Conservation (phyloP, 2,329 filamentous ascomycete genomes). For the Ascosphaera apis region DNA sequence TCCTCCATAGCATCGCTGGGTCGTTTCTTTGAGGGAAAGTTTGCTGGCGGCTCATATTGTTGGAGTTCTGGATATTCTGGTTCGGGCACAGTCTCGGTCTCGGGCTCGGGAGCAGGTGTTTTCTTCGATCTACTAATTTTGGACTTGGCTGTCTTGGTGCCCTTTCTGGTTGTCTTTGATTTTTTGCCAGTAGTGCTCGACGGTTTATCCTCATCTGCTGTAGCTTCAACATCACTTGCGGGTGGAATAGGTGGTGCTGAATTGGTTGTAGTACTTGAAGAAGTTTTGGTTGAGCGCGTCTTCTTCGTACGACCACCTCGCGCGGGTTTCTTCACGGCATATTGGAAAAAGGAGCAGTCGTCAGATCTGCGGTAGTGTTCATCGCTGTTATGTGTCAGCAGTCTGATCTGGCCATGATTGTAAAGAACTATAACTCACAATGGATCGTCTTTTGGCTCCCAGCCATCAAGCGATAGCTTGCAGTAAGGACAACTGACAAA, state of each 20-base stretch:
- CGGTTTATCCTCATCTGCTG: slow-evolving; percentile 35
- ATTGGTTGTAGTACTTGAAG: slow-evolving; percentile 23
- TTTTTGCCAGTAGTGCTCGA: slow-evolving; percentile 24
- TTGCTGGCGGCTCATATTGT: slow-evolving; percentile 14
- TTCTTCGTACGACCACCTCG: slow-evolving; percentile 35
- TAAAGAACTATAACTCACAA: slow-evolving; percentile 32
- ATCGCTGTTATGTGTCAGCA: slow-evolving; percentile 29
- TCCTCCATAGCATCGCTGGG: slow-evolving; percentile 31
- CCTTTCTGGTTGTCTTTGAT: slow-evolving; percentile 31
- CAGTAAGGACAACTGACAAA: slow-evolving; percentile 85
- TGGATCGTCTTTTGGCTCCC: slow-evolving; percentile 83
- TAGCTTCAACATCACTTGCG: slow-evolving; percentile 24
- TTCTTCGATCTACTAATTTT: slow-evolving; percentile 18
- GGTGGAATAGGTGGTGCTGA: slow-evolving; percentile 24
- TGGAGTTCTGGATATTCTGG: slow-evolving; percentile 8
- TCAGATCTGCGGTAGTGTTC: slow-evolving; percentile 66
- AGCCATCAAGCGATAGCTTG: slow-evolving; percentile 69
- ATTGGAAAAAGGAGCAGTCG: slow-evolving; percentile 59
- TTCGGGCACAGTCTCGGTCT: slow-evolving; percentile 12
- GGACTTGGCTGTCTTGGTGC: slow-evolving; percentile 14
- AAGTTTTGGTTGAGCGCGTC: slow-evolving; percentile 42
- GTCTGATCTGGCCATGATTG: slow-evolving; percentile 5
- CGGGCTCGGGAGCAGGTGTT: slow-evolving; percentile 21
- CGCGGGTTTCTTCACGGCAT: slow-evolving; percentile 32
- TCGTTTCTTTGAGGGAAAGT: slow-evolving; percentile 44